Conservation (phyloP, 2,329 filamentous ascomycete species). For the Coleophoma eucalyptorum region DNA sequence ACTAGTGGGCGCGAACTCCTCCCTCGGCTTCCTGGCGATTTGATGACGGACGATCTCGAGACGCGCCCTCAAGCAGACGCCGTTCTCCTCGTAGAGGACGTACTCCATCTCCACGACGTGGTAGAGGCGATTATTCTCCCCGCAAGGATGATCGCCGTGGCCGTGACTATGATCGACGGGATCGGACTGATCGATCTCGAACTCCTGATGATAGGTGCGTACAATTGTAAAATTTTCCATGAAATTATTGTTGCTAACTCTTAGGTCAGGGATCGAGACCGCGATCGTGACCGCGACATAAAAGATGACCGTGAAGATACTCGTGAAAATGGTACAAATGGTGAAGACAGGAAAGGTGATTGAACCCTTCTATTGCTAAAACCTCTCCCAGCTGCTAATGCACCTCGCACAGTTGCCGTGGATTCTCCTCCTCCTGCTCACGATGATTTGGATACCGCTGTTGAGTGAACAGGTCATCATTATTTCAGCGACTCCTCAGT, state of each 20-base stretch:
- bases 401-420: conserved; percentile 40
- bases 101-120: conserved; percentile 73
- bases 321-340: conserved; percentile 75
- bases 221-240: neutral
- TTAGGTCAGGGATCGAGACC: conserved; percentile 15
- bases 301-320: conserved; percentile 66
- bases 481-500: conserved; percentile 15
- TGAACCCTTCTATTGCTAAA: conserved; percentile 16
- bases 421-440: conserved; percentile 81
- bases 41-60: conserved; percentile 70
- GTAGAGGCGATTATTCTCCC: conserved; percentile 71
- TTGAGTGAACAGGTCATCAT: conserved; percentile 49
- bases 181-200: conserved; percentile 68
- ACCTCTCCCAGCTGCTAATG: conserved; percentile 18
- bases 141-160: conserved; percentile 85
- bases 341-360: conserved; percentile 86
- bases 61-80: conserved; percentile 31
- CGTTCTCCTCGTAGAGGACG: conserved; percentile 66
- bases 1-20: conserved; percentile 93
- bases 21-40: conserved; percentile 98
- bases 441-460: conserved; percentile 90
- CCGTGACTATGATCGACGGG: conserved; percentile 68
- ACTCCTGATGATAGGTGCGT: conserved; percentile 60
- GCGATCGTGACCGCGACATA: conserved; percentile 32
- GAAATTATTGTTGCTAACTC: neutral